Evolutionary conservation across 768 basidiomycete species (phyloP).

Genomic region (Kwoniella botswanensis): DNA sequence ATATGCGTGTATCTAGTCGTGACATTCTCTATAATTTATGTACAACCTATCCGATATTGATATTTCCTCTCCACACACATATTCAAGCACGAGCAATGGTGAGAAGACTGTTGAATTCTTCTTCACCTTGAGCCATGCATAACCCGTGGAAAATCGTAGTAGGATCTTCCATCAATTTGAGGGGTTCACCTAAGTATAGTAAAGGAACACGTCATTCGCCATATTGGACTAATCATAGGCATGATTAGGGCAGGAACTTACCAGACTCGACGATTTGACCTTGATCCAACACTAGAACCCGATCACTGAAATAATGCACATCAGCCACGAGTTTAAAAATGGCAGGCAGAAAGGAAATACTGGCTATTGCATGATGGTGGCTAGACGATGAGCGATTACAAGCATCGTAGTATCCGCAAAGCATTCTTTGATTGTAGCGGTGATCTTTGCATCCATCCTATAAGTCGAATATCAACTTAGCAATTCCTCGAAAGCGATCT

Average conservation of each 20-base stretch:
- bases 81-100: constrained; percentile 8
- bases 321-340: not conserved
- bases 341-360: constrained; percentile 6
- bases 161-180: constrained; percentile 34
- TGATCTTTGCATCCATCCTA: constrained; percentile 57
- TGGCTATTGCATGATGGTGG: constrained; percentile 56
- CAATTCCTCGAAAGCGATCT: too few species aligned
- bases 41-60: not conserved
- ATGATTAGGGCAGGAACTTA: constrained; percentile 9
- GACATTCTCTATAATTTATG: not conserved
- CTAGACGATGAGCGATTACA: constrained; percentile 57
- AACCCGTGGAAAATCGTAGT: constrained; percentile 42
- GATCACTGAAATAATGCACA: constrained; percentile 33
- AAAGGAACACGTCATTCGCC: not conserved
- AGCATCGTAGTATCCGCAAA: constrained; percentile 54
- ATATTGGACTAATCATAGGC: too few species aligned
- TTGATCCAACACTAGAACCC: constrained; percentile 49
- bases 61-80: not conserved
- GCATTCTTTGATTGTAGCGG: constrained; percentile 50
- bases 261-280: constrained; percentile 54
- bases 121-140: constrained; percentile 53
- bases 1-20: not conserved
- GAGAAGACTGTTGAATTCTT: constrained; percentile 45
- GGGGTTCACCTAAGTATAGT: constrained; percentile 40
- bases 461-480: not conserved